These are phyloP conservation scores for Pseudoturritis turrita DNA, from an alignment of 345 rosid species.

Conservation along the genomic window DNA sequence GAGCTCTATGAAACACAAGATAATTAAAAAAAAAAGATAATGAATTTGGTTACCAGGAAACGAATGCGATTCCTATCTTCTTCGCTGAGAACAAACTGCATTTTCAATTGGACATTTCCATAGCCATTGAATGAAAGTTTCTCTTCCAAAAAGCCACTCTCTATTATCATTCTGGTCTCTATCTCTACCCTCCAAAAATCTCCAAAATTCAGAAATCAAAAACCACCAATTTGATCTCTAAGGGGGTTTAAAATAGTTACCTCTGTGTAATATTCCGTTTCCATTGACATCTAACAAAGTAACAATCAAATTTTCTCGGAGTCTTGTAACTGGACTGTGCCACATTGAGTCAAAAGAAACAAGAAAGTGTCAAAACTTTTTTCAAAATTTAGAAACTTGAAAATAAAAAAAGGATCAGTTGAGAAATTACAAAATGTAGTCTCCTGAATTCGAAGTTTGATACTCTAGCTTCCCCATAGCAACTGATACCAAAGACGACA, in stretches of 20 bases:
- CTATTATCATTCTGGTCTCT: constrained; percentile 69
- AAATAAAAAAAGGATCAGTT: background rate
- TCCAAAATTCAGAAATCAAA: constrained; percentile 8
- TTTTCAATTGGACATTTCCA: constrained; percentile 65
- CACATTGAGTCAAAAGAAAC: constrained; percentile 10
- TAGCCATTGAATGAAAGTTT: constrained; percentile 62
- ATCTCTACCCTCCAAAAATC: constrained; percentile 39
- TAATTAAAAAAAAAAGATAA: background rate
- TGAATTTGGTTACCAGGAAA: constrained; percentile 41
- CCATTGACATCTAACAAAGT: constrained; percentile 57
- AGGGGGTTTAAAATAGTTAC: constrained; percentile 26
- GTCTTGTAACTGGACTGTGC: constrained; percentile 70
- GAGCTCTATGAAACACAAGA: constrained; percentile 14
- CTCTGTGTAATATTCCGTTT: constrained; percentile 48
- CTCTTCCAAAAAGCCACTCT: constrained; percentile 74
- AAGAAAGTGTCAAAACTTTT: background rate
- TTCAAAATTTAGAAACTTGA: background rate
- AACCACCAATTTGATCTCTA: constrained; percentile 22
- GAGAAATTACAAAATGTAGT: constrained; percentile 70
- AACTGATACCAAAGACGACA: constrained; percentile 42
- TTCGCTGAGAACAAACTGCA: constrained; percentile 78
- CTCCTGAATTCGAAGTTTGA: constrained; percentile 54
- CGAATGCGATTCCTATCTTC: constrained; percentile 71
- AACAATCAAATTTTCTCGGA: constrained; percentile 63
- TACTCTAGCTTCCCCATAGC: constrained; percentile 77